These are phyloP conservation scores for Ophiostoma tasmaniense DNA, from an alignment of 2,329 filamentous ascomycete species.

Conservation along the genomic window DNA sequence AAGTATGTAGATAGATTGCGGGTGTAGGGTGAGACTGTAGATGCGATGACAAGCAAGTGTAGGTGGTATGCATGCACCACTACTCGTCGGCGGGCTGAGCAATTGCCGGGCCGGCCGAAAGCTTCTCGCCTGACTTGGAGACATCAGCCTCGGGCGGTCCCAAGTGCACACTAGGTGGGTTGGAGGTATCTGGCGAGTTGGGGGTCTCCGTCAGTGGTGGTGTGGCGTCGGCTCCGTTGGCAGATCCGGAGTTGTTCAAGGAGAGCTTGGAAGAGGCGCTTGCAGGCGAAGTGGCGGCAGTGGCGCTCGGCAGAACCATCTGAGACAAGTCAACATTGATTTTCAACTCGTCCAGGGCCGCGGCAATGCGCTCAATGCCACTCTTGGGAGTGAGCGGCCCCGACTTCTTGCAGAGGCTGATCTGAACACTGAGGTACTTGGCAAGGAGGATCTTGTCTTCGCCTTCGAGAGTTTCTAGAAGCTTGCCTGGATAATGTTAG, in stretches of 20 bases:
- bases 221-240: slow-evolving; percentile 40
- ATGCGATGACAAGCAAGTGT: not conserved
- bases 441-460: slow-evolving; percentile 51
- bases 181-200: slow-evolving; percentile 60
- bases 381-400: slow-evolving; percentile 58
- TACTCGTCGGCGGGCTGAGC: not conserved
- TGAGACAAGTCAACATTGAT: slow-evolving; percentile 24
- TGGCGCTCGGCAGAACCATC: not conserved
- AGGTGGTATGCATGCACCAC: not conserved
- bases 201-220: slow-evolving; percentile 60
- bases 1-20: not conserved
- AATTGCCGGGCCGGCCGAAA: not conserved
- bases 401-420: slow-evolving; percentile 54
- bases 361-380: slow-evolving; percentile 52
- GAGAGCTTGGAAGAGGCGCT: not conserved
- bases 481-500: slow-evolving; percentile 54
- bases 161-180: slow-evolving; percentile 53
- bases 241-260: not conserved
- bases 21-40: not conserved
- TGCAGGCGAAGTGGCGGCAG: not conserved
- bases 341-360: slow-evolving; percentile 24
- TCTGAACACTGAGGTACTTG: slow-evolving; percentile 54
- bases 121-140: not conserved
- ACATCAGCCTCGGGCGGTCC: slow-evolving; percentile 38
- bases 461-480: slow-evolving; percentile 56